Conservation (phyloP, 2,329 filamentous ascomycete species). For the Lasiodiplodia sp. region DNA sequence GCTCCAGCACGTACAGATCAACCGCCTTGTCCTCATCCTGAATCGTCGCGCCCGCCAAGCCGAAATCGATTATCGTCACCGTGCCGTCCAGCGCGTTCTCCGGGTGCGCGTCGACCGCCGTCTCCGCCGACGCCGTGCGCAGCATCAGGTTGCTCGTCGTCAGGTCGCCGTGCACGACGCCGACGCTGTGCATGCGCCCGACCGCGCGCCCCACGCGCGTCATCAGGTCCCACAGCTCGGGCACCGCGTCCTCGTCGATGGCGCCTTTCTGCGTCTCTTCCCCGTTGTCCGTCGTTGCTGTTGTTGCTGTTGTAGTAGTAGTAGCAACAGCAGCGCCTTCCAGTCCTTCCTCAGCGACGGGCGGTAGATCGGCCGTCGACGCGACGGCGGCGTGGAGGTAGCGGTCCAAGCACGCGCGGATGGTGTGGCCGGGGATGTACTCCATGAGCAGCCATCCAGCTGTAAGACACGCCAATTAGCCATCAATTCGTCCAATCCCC, state of each 20-base stretch:
- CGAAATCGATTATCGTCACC: constrained; percentile 93
- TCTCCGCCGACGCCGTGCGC: constrained; percentile 40
- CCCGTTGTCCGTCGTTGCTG: not conserved
- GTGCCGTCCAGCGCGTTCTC: constrained; percentile 66
- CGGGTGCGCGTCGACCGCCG: constrained; percentile 4
- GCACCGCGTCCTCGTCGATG: constrained; percentile 24
- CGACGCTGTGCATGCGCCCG: constrained; percentile 79
- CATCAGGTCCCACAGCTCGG: constrained; percentile 68
- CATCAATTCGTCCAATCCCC: constrained; percentile 38
- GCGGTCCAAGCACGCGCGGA: constrained; percentile 29
- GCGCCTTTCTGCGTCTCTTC: not conserved
- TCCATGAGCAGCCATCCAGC: constrained; percentile 31
- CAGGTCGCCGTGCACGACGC: constrained; percentile 91
- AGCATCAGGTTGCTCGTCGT: constrained; percentile 98
- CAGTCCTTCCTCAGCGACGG: not conserved
- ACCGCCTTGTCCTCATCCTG: constrained; percentile 94
- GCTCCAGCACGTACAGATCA: constrained; percentile 92
- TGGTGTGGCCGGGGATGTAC: constrained; percentile 28
- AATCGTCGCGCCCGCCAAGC: constrained; percentile 79
- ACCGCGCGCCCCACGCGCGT: constrained; percentile 73
- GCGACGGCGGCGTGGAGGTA: constrained; percentile 24
- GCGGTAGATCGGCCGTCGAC: not conserved
- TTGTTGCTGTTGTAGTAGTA: too few relatives aligned
- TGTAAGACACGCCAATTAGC: not conserved
- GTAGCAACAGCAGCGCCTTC: not conserved